phyloP scores from a whole-genome alignment of 331 rosid species.

The Arachis monticola region DNA sequence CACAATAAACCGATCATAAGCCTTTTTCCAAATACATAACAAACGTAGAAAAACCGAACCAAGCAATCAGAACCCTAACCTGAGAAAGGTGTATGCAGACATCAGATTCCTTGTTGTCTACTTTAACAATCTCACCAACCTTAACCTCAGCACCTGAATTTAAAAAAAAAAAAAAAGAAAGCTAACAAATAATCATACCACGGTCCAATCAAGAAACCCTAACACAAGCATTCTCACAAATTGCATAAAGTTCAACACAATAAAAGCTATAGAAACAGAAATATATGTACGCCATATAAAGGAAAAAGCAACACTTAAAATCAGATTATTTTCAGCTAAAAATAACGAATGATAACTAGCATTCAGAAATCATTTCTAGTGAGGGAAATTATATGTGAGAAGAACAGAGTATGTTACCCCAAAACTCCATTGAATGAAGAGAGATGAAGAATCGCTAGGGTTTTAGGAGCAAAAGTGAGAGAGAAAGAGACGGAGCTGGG shows the following conservation, averaged over 20 bases:
- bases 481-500: not conserved
- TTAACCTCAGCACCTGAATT: conserved; percentile 74
- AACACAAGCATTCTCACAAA: not conserved
- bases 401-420: conserved; percentile 55
- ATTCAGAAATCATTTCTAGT: no score
- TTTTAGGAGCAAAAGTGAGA: not conserved
- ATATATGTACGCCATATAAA: not conserved
- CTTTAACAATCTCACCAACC: conserved; percentile 63
- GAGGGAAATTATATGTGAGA: not conserved
- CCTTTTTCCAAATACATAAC: not conserved
- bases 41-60: not conserved
- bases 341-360: not conserved
- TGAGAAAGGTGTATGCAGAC: conserved; percentile 70
- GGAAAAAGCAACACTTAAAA: not conserved
- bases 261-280: not conserved
- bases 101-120: conserved; percentile 35
- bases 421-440: conserved; percentile 61
- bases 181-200: not conserved
- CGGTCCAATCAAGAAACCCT: not conserved
- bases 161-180: not conserved
- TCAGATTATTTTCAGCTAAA: not conserved
- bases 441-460: conserved; percentile 21
- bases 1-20: not conserved
- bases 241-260: not conserved
- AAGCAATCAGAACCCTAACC: conserved; percentile 45